Percentiles rank a stretch among this genome's conserved stretches.
phyloP scores from a whole-genome alignment of 495 filamentous ascomycete species.

The Sordaria brevicollis region DNA sequence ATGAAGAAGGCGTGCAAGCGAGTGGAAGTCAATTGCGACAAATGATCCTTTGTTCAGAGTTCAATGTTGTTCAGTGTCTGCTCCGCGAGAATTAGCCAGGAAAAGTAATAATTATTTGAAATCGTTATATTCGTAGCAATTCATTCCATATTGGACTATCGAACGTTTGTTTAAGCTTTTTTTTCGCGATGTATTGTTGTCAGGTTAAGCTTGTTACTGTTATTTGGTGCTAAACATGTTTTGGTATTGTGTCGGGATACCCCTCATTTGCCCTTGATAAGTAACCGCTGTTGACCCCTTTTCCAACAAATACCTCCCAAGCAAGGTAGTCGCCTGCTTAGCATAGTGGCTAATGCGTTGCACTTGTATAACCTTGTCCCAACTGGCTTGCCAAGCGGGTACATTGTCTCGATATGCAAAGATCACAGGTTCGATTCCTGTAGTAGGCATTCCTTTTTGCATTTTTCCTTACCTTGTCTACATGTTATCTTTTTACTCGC shows the following conservation, averaged over 20 bases:
- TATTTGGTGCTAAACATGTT: no score
- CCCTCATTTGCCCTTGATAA: neutral
- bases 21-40: neutral
- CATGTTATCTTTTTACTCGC: neutral
- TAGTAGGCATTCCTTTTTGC: slow-evolving; percentile 11
- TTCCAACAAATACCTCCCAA: neutral
- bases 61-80: no score
- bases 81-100: no score
- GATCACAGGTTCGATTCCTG: slow-evolving; percentile 25
- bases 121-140: no score
- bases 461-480: neutral
- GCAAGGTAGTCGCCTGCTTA: slow-evolving; percentile 11
- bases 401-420: slow-evolving; percentile 14
- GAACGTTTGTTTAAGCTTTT: no score
- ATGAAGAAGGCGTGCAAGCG: neutral
- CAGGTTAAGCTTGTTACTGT: no score
- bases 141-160: no score
- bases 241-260: neutral
- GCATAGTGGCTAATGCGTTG: slow-evolving; percentile 26
- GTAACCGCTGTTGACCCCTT: neutral
- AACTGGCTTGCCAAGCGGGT: neutral
- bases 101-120: no score
- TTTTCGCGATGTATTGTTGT: no score
- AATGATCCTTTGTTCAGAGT: no score
- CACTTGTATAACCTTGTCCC: slow-evolving; percentile 17